A percentile compares a stretch with the other conserved stretches of the same genome.
Evolutionary conservation across 1,139 yeast species (phyloP).

Genomic region (Saccharomyces hybrid): DNA sequence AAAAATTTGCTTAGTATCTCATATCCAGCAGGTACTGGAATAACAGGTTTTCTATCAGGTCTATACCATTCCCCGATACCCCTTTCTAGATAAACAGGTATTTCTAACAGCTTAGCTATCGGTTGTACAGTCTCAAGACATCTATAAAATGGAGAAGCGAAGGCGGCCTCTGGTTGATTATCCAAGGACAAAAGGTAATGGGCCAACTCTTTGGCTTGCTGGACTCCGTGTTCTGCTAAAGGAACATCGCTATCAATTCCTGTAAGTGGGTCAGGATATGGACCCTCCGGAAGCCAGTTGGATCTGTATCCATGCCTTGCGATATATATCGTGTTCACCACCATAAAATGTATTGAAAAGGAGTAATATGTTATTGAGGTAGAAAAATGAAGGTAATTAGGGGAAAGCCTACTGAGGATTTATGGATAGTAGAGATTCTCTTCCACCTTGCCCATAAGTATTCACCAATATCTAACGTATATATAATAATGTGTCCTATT

Average conservation of each 20-base stretch:
- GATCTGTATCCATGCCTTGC: constrained; percentile 69
- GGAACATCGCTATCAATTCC: constrained; percentile 80
- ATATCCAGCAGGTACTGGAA: constrained; percentile 54
- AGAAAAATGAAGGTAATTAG: neutral
- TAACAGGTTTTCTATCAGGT: constrained; percentile 40
- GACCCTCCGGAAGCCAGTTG: constrained; percentile 67
- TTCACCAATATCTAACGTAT: neutral
- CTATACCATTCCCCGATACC: constrained; percentile 73
- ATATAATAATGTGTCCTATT: neutral
- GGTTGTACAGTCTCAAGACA: constrained; percentile 83
- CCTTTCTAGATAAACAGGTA: constrained; percentile 56
- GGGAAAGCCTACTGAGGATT: neutral
- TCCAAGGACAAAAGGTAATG: constrained; percentile 38
- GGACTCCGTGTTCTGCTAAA: constrained; percentile 69
- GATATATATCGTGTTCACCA: constrained; percentile 34
- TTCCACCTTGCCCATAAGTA: neutral
- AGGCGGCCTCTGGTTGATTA: constrained; percentile 53
- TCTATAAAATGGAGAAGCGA: constrained; percentile 81
- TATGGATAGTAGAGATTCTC: neutral
- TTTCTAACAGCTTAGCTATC: constrained; percentile 45
- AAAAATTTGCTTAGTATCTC: constrained; percentile 44
- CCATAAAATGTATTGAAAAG: constrained; percentile 16
- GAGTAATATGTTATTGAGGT: neutral
- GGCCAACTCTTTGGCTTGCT: constrained; percentile 71
- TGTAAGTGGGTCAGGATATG: constrained; percentile 68